Evolutionary conservation across 2,329 filamentous ascomycete genomes (phyloP), one percentile per base, ranked within the genome.

Genomic region (Juglanconis juglandina): DNA sequence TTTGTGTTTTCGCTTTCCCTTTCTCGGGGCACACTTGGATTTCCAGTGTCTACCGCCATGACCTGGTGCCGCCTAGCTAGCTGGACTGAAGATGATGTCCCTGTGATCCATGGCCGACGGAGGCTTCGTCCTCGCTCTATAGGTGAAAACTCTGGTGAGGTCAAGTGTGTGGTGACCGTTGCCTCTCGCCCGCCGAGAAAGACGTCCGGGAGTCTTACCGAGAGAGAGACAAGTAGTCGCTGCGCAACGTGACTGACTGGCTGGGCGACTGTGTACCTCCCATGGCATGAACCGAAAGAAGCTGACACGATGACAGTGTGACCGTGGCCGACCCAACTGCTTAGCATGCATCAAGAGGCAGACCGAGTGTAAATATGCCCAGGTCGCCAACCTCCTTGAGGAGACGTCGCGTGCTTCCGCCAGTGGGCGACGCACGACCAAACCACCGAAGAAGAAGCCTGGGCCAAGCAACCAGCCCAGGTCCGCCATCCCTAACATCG

Each of bases 331-430:
- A 67, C 90, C 90, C 53, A 81, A 87, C 72, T 88, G 86, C 68
- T 76, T 87, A 66, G 85, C 86, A 57, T 88, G 86, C 71, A 87
- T 91, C 68, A 93, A 92, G 74, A 80, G 90, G 49, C 88, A 92
- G 70, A 90, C 88, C 0, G 81, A 85, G 65, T 94, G 90, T 75
- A 83, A 81, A 72, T 93, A 93, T 76, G 90, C 88, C 0, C 84
- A 86, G 53, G 87, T 92, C 35, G 90, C 90, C 50, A 91, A 92
- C 69, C 76, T 92, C 44, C 83, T 93, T 48, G 89, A 91, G 87
- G 84, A 87, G 69, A 86, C 84, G 8, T 83, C 77, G 24, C 76
- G 84, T 46, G 81, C 78, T 11, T 78, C 79, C 4, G 75, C 77
- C 53, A 84, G 81, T 69, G 77, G 81, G 37, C 78, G 80, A 9